Base-by-base conservation (phyloP, 306 rosid genomes). In the Cucumis melo region DNA sequence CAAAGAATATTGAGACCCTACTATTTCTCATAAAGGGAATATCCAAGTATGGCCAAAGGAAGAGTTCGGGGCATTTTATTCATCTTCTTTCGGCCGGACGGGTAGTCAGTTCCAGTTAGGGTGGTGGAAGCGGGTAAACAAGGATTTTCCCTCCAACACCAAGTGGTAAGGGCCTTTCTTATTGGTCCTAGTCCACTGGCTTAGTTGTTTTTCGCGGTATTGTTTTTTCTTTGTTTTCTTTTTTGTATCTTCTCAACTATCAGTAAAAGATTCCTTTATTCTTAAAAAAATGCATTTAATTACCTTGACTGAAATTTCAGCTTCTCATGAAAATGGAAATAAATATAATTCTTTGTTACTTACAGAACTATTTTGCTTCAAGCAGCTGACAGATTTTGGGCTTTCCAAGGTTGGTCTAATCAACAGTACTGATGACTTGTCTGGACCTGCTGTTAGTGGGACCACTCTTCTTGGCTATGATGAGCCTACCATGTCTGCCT, bases 371-470 rank as follows among this genome's bases (percentile, higher is more conserved):
- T 50, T 62, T 74, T 66, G 48, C 54, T 82, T 60, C 73, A 72
- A 78, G 88, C 92, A 95, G 99, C 84, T 95, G 83, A 92, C 99
- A 57, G 99, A 95, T 79, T 95, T 95, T 56, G 99, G 99, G 80
- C 98, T 95, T 79, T 95, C 99, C 39, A 95, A 95, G 86, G 99
- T 95, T 81, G 99, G 99, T 86, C 98, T 95, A 74, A 90, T 92
- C 88, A 95, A 95, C 87, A 95, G 98, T 85, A 95, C 99, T 24
- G 99, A 94, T 85, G 99, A 95, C 83, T 88, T 95, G 81, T 88
- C 99, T 68, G 97, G 96, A 77, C 97, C 97, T 77, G 96, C 89
- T 14, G 98, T 90, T 79, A 90, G 96, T 62, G 92, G 89, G 63
- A 87, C 97, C 65, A 86, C 92, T 81, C 82, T 92, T 75, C 91